phyloP scores from a whole-genome alignment of 164 flowering plant species.

The Taxillus chinensis region DNA sequence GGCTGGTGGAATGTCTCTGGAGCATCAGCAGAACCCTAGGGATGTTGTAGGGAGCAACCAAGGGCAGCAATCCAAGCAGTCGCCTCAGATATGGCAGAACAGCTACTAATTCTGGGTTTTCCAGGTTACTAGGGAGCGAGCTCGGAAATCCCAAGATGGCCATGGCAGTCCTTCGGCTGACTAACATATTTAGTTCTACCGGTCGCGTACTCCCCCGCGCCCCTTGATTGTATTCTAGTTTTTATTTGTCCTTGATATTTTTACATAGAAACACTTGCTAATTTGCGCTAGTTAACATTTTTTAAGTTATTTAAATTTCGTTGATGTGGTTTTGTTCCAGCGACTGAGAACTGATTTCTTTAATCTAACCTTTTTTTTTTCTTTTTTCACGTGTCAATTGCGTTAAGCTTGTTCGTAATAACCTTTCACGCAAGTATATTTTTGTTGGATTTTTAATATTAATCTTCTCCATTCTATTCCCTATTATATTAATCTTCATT shows the following conservation, averaged over 20 bases:
- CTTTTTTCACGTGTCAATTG: too few relatives aligned
- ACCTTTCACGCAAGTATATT: too few relatives aligned
- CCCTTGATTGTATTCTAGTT: constrained; percentile 41
- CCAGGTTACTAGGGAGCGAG: constrained; percentile 34
- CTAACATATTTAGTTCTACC: constrained; percentile 7
- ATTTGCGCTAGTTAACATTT: constrained; percentile 18
- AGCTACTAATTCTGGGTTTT: constrained; percentile 49
- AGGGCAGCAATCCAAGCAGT: constrained; percentile 64
- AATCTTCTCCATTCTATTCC: too few relatives aligned
- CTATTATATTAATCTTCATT: too few relatives aligned
- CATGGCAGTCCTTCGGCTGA: constrained; percentile 14
- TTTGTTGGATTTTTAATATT: too few relatives aligned
- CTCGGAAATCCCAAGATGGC: constrained; percentile 25
- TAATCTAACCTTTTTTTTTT: too few relatives aligned
- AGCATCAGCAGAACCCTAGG: constrained; percentile 64
- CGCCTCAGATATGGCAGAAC: constrained; percentile 87
- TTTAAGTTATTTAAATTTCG: background rate
- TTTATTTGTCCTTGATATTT: constrained; percentile 17
- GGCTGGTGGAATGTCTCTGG: constrained; percentile 46
- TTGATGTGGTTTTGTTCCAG: too few relatives aligned
- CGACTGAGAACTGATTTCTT: too few relatives aligned
- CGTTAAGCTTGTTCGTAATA: too few relatives aligned
- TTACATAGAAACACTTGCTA: constrained; percentile 31
- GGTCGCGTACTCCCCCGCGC: constrained; percentile 34
- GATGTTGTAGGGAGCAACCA: constrained; percentile 54